Base-by-base conservation (phyloP, 805 yeast genomes). In the Candida patagonica region DNA sequence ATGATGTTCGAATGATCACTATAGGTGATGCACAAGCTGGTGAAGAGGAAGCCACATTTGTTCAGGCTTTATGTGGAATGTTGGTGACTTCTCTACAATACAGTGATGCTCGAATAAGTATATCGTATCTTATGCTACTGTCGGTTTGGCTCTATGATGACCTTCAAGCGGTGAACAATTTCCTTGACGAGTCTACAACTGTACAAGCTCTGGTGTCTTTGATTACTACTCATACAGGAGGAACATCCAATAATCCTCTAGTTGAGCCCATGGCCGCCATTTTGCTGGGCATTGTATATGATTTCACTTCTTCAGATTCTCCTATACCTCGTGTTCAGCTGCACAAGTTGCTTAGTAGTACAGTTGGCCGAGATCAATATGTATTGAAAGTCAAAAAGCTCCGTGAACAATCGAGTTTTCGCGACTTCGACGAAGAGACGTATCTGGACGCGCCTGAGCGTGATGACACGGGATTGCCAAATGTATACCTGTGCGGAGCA, bases 381-480 rank as follows among this genome's bases (percentile, higher is more conserved):
- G 67, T 79, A 2, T 68, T 82, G 37, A 79, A 80, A 48, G 70
- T 89, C 3, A 74, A 75, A 37, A 85, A 82, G 53, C 77, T 92
- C 50, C 75, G 78, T 45, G 82, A 81, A 35, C 66, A 68, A 42
- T 56, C 71, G 0, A 52, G 61, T 5, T 76, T 86, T 51, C 67
- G 71, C 7, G 70, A 73, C 40, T 80, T 73, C 46, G 75, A 71
- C n/a, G 70, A 67, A 3, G 21, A 26, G 8, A 69, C 68, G 1
- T 63, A 65, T 17, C 63, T 74, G 21, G 57, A 73, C 19, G 63
- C 67, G 13, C 73, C 78, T 2, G 66, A 67, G 3, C 70, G 73
- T 46, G 95, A 86, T 55, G 79, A 76, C 2, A 77, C 94, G 1
- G 98, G 98, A 1, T 68, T 89, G 30, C 98, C 97, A 0, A 74